phyloP scores from a whole-genome alignment of 768 basidiomycete species.

The Pluteus cervinus region DNA sequence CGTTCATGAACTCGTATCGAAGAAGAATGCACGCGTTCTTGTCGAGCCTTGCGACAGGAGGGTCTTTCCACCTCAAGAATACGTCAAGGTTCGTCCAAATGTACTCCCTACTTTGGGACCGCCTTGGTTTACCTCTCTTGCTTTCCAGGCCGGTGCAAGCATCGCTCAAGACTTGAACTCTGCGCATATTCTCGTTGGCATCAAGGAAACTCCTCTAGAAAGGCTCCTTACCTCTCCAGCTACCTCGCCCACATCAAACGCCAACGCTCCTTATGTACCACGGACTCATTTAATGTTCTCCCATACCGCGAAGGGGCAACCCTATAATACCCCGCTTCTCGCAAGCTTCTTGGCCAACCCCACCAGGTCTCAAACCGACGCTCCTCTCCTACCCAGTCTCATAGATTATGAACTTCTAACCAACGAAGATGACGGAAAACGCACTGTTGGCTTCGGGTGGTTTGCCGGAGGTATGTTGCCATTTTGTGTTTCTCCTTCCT shows the following conservation, averaged over 20 bases:
- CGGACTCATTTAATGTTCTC: slow-evolving; percentile 90
- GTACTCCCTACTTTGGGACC: slow-evolving; percentile 1
- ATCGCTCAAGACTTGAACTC: slow-evolving; percentile 48
- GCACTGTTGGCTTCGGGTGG: slow-evolving; percentile 89
- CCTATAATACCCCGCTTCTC: slow-evolving; percentile 79
- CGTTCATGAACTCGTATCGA: slow-evolving; percentile 52
- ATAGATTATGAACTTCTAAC: slow-evolving; percentile 87
- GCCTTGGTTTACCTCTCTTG: slow-evolving; percentile 4
- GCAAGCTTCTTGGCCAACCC: slow-evolving; percentile 45
- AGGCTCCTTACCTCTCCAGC: slow-evolving; percentile 49
- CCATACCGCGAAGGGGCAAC: slow-evolving; percentile 84
- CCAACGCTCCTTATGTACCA: slow-evolving; percentile 13
- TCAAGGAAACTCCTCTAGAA: slow-evolving; percentile 77
- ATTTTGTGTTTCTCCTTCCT: slow-evolving; percentile 1
- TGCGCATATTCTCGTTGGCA: slow-evolving; percentile 77
- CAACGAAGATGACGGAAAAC: slow-evolving; percentile 45
- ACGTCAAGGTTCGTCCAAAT: slow-evolving; percentile 46
- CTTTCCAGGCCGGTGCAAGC: slow-evolving; percentile 67
- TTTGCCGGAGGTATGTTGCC: slow-evolving; percentile 72
- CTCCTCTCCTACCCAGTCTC: slow-evolving; percentile 37
- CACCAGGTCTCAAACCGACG: slow-evolving; percentile 3
- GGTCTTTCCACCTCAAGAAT: slow-evolving; percentile 62
- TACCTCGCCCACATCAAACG: slow-evolving; percentile 9
- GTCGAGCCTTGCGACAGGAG: slow-evolving; percentile 74
- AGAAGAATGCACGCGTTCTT: slow-evolving; percentile 57